Base-by-base conservation (phyloP, 129 eudicot genomes). In the Helianthus tuberosus region DNA sequence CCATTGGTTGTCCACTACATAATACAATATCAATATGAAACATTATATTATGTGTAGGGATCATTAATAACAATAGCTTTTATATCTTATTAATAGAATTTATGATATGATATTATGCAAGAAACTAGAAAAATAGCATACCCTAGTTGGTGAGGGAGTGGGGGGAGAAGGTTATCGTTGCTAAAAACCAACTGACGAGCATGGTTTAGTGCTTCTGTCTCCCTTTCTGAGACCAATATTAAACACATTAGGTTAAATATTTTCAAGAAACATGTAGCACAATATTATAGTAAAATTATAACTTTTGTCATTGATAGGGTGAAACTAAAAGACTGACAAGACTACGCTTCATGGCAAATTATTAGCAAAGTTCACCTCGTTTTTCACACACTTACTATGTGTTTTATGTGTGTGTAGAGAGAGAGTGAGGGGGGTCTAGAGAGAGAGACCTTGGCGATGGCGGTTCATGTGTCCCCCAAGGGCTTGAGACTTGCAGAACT, bases 381-480 rank as follows among this genome's bases (percentile, higher is more conserved):
- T 32, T 32, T 32, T 32, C 36, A 32, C 36, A 32, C 36, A 32
- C 36, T 48, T 43, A 25, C 20, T 41, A 10, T 44, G 47, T 60
- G 27, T 47, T 41, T 13, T 58, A 15, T 8, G 44, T 15, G 43
- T n/a, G 38, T 44, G 38, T 11, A 9, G 20, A 50, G 44, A 59
- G 64, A 79, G 78, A 71, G 51, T 0, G 32, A 27, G 3, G 29
- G 29, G 29, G 1, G 1, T 25, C 1, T 1, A 27, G 32, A 51
- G 71, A 53, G 82, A 73, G 44, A 55, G 69, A 75, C 98, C 98
- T 88, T 90, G 98, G 78, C 98, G 98, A 85, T 93, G 98, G 96
- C 98, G 98, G 85, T 93, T 93, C 98, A 93, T 93, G 89, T 93
- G 98, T 61, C 98, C 98, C 69, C 98, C 98, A 70, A 93, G 98